phyloP scores from a whole-genome alignment of 2,329 filamentous ascomycete genomes.

The Zymoseptoria pseudotritici region DNA sequence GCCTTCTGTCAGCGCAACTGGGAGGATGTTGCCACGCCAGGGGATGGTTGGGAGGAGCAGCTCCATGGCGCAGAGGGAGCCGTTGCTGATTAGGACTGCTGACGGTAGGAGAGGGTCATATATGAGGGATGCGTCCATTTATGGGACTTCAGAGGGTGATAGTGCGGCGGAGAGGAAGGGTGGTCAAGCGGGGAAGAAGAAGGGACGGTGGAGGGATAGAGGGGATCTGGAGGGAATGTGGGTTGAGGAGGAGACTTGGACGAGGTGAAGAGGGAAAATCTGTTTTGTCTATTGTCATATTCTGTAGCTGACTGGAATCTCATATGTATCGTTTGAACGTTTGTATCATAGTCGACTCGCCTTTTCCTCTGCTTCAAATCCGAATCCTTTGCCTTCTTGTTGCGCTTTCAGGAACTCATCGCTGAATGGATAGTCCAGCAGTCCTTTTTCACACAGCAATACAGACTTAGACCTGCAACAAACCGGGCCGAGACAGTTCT shows the following conservation, averaged over 20 bases:
- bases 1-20: not conserved
- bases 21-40: no score
- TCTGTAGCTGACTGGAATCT: no score
- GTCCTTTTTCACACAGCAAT: constrained; percentile 27
- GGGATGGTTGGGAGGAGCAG: no score
- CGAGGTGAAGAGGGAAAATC: not conserved
- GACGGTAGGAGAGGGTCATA: not conserved
- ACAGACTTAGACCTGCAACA: no score
- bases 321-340: no score
- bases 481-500: no score
- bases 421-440: constrained; percentile 37
- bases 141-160: not conserved
- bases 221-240: not conserved
- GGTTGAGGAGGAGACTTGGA: not conserved
- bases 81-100: no score
- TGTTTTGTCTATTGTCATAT: no score
- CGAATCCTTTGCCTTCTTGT: not conserved
- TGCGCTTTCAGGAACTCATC: constrained; percentile 22
- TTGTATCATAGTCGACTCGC: not conserved
- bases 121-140: not conserved
- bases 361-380: not conserved
- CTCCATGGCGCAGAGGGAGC: no score
- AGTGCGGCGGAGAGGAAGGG: not conserved
- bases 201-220: not conserved
- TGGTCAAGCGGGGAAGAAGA: not conserved